These are phyloP conservation scores for Candida krabiensis DNA, from an alignment of 805 yeast species.

Conservation along the genomic window DNA sequence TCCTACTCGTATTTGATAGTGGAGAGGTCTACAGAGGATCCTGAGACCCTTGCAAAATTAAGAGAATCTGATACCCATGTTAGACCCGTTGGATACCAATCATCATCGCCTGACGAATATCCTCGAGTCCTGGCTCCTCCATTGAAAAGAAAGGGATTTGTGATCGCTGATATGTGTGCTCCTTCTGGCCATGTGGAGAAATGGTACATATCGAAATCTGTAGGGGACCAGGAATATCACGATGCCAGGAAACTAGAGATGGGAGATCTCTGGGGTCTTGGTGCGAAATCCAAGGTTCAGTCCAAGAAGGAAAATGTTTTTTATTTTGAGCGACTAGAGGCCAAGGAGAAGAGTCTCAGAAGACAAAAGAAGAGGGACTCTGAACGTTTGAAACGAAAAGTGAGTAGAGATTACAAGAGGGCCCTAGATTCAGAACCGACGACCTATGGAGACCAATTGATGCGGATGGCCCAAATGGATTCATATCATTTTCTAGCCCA, in stretches of 20 bases:
- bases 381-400: slow-evolving; percentile 23
- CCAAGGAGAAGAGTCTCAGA: slow-evolving; percentile 32
- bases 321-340: slow-evolving; percentile 32
- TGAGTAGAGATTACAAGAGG: slow-evolving; percentile 24
- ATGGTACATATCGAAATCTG: slow-evolving; percentile 83
- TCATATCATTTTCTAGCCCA: slow-evolving; percentile 25
- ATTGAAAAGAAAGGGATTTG: slow-evolving; percentile 77
- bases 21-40: slow-evolving; percentile 53
- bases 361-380: slow-evolving; percentile 27
- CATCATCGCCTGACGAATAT: slow-evolving; percentile 44
- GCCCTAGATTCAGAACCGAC: slow-evolving; percentile 24
- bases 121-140: slow-evolving; percentile 78
- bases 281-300: slow-evolving; percentile 51
- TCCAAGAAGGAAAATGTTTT: slow-evolving; percentile 36
- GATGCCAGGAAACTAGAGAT: slow-evolving; percentile 85
- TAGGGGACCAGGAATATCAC: slow-evolving; percentile 72
- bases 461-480: slow-evolving; percentile 28
- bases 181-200: slow-evolving; percentile 78
- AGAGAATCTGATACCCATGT: slow-evolving; percentile 15
- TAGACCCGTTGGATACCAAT: slow-evolving; percentile 28
- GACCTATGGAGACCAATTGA: slow-evolving; percentile 21
- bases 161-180: slow-evolving; percentile 74
- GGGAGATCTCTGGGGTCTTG: slow-evolving; percentile 88
- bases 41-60: slow-evolving; percentile 12
- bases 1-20: slow-evolving; percentile 73